Evolutionary conservation across 306 rosid genomes (phyloP), one percentile per base, ranked within the genome.

Genomic region (Senna siamea): DNA sequence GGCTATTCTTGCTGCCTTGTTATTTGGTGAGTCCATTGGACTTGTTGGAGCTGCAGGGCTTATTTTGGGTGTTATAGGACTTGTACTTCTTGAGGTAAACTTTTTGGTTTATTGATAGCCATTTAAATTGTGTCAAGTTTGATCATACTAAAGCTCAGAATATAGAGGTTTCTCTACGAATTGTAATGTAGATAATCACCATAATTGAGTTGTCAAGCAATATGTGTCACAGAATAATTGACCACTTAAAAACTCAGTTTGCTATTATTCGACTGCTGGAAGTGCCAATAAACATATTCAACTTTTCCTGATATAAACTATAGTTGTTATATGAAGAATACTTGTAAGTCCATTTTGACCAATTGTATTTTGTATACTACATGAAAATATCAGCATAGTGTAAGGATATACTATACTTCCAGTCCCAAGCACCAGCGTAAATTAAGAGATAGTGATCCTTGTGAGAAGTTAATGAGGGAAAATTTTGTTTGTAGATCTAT

Each of bases 1-100:
- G 65, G 98, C 98, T 23, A 75, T 93, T 58, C 94, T 93, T 74
- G 97, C 97, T 5, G 88, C 97, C 64, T 79, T 89, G 76, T 83
- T 93, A 62, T 93, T 89, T 78, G 97, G 96, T 2, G 98, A 93
- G 84, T 89, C 98, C 83, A 91, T 93, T 32, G 89, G 91, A 28
- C 50, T 89, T 67, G 81, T 85, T 75, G 98, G 98, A 86, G 98
- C 85, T 62, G 85, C 89, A 4, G 98, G 97, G 70, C 96, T 93
- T 81, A 88, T 84, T 19, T 93, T 93, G 80, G 97, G 97, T 67
- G 96, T 93, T 26, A 23, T 90, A 41, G 98, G 98, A 62, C 96
- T 93, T 56, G 56, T 86, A 44, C 89, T 93, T 57, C 97, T 93
- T 1, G 98, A 93, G 98, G 97, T 91, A 77, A 68, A 60, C 22